Conservation (phyloP, 2,329 filamentous ascomycete genomes). For the Dothiorella sarmentorum region DNA sequence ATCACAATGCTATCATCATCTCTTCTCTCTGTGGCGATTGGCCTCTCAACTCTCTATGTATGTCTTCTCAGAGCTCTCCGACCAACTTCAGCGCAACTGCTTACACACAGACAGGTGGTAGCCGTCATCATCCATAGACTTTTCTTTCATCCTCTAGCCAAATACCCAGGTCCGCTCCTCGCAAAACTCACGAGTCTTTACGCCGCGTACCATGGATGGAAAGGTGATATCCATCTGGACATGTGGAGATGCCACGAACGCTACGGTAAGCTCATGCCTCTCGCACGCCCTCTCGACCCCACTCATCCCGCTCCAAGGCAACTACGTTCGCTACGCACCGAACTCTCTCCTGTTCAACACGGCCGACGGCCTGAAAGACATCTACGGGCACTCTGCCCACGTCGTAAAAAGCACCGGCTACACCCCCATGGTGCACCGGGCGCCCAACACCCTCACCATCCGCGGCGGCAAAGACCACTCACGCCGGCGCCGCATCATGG, state of each 20-base stretch:
- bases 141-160: slow-evolving; percentile 42
- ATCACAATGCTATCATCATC: too few species aligned
- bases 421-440: slow-evolving; percentile 19
- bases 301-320: too few species aligned
- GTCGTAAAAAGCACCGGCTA: slow-evolving; percentile 40
- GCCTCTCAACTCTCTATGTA: too few species aligned
- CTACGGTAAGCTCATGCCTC: slow-evolving; percentile 62
- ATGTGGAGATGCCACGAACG: slow-evolving; percentile 67
- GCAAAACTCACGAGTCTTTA: slow-evolving; percentile 35
- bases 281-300: too few species aligned
- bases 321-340: slow-evolving; percentile 69
- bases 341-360: slow-evolving; percentile 77
- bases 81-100: too few species aligned
- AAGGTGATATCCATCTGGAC: slow-evolving; percentile 70
- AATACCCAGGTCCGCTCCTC: slow-evolving; percentile 42
- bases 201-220: slow-evolving; percentile 63
- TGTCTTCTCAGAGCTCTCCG: too few species aligned
- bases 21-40: too few species aligned
- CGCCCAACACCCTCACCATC: slow-evolving; percentile 36
- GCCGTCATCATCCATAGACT: slow-evolving; percentile 36
- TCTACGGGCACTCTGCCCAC: slow-evolving; percentile 35
- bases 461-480: slow-evolving; percentile 46
- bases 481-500: slow-evolving; percentile 44
- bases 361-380: slow-evolving; percentile 46
- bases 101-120: slow-evolving; percentile 15